Conservation (phyloP, 2,329 filamentous ascomycete species). For the Orbilia quercus region DNA sequence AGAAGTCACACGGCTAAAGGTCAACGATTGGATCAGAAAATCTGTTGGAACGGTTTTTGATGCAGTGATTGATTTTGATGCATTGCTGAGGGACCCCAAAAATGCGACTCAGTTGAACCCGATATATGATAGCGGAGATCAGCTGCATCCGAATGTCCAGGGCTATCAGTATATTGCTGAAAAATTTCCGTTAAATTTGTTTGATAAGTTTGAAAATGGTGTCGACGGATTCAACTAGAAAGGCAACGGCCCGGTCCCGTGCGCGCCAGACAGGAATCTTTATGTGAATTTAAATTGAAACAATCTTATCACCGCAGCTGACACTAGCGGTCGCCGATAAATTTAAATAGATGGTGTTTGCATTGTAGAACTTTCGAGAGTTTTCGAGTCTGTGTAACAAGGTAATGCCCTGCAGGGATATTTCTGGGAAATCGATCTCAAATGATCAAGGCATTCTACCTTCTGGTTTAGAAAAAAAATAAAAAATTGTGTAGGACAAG, state of each 20-base stretch:
- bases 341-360: no score
- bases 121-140: slow-evolving; percentile 72
- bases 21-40: slow-evolving; percentile 72
- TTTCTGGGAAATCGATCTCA: no score
- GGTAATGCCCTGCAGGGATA: no score
- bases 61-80: slow-evolving; percentile 73
- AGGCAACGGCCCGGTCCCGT: no score
- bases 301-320: no score
- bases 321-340: no score
- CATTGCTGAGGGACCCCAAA: slow-evolving; percentile 67
- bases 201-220: slow-evolving; percentile 62
- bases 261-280: no score
- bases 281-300: no score
- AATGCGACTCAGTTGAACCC: slow-evolving; percentile 67
- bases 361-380: no score
- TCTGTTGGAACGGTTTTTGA: slow-evolving; percentile 69
- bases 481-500: neutral
- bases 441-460: no score
- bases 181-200: slow-evolving; percentile 70
- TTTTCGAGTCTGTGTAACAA: no score
- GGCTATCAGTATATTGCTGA: slow-evolving; percentile 73
- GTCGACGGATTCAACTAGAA: slow-evolving; percentile 50
- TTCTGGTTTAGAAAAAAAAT: no score
- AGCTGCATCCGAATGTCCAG: slow-evolving; percentile 71
- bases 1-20: slow-evolving; percentile 69